These are phyloP conservation scores for Fusarium piperis DNA, from an alignment of 2,329 filamentous ascomycete species.

Conservation along the genomic window DNA sequence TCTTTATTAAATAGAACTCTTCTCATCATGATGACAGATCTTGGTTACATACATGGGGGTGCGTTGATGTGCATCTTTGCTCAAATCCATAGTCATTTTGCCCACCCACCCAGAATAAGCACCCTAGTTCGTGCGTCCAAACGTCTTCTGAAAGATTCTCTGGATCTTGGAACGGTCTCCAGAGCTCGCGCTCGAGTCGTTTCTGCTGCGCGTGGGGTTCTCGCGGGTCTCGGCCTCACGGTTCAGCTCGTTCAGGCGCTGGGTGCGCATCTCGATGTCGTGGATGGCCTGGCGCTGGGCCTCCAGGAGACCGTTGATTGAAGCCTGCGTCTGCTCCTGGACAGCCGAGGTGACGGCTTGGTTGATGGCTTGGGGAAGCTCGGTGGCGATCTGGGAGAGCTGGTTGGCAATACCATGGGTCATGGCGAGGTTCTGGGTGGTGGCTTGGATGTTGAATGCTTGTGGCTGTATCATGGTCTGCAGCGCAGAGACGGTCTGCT, in stretches of 20 bases:
- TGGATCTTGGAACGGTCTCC: neutral
- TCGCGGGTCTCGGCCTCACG: neutral
- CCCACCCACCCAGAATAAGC: neutral
- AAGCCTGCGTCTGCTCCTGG: conserved; percentile 32
- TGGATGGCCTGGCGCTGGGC: conserved; percentile 37
- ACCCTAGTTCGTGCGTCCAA: conserved; percentile 1
- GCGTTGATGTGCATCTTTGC: neutral
- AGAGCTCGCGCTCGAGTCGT: neutral
- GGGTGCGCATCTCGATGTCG: conserved; percentile 14
- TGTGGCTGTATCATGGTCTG: conserved; percentile 35
- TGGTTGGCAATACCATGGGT: conserved; percentile 31
- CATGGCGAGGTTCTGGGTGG: conserved; percentile 36
- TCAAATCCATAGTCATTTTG: neutral
- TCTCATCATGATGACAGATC: neutral
- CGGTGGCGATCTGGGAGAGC: conserved; percentile 39
- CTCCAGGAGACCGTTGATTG: conserved; percentile 31
- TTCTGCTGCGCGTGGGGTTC: neutral
- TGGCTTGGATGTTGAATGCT: conserved; percentile 23
- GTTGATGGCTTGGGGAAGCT: conserved; percentile 40
- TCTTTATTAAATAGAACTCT: neutral
- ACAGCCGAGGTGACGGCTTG: conserved; percentile 40
- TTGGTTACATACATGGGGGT: neutral
- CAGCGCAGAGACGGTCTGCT: conserved; percentile 24
- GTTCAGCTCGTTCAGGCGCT: neutral
- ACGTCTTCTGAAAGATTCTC: conserved; percentile 12